These are phyloP conservation scores for Leptographium galeiforme DNA, from an alignment of 2,329 filamentous ascomycete species.

Conservation along the genomic window DNA sequence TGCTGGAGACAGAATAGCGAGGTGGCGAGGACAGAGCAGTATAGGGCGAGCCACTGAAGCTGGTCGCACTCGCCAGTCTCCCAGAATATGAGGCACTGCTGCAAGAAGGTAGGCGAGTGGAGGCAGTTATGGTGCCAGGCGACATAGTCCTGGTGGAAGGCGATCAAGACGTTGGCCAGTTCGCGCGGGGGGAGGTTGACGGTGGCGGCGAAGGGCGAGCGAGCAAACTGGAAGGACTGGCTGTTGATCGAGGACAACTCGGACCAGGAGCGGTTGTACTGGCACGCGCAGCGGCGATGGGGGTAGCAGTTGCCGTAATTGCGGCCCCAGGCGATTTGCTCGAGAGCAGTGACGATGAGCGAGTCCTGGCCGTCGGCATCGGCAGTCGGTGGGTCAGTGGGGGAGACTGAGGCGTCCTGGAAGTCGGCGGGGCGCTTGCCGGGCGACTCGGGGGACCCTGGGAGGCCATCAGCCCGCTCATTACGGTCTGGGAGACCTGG, in stretches of 20 bases:
- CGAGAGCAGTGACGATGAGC: conserved; percentile 19
- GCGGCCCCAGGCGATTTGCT: conserved; percentile 24
- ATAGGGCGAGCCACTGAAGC: conserved; percentile 16
- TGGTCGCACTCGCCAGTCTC: conserved; percentile 13
- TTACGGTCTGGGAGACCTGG: no score
- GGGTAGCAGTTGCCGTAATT: conserved; percentile 18
- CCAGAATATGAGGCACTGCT: conserved; percentile 37
- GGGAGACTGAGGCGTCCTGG: background rate
- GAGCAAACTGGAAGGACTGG: background rate
- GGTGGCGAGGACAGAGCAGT: conserved; percentile 13
- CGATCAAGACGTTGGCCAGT: conserved; percentile 12
- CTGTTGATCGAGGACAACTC: conserved; percentile 1
- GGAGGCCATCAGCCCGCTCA: background rate
- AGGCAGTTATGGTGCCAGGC: conserved; percentile 21
- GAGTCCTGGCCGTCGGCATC: conserved; percentile 7
- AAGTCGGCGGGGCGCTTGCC: background rate
- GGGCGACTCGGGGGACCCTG: background rate
- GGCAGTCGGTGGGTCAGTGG: background rate
- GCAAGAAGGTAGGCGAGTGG: conserved; percentile 38
- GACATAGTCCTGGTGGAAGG: conserved; percentile 14
- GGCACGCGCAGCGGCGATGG: conserved; percentile 11
- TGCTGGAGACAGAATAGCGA: conserved; percentile 14
- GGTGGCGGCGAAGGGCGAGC: background rate
- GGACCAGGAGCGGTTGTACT: conserved; percentile 8
- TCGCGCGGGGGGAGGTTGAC: conserved; percentile 6